Base-by-base conservation (phyloP, 495 filamentous ascomycete genomes). In the Annulohypoxylon stygium region DNA sequence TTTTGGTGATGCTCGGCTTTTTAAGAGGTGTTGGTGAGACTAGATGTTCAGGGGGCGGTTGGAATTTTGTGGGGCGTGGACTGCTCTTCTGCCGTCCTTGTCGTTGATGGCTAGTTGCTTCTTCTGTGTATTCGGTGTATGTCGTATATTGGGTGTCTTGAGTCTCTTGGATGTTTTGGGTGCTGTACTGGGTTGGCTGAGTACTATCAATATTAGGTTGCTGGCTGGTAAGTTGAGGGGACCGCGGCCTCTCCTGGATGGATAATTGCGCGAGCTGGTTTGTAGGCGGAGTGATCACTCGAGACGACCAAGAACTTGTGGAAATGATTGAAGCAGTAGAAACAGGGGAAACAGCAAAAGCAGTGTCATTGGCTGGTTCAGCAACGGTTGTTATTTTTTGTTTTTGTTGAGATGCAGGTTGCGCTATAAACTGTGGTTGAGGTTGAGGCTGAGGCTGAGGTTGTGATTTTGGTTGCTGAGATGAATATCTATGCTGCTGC, bases 161-260 rank as follows among this genome's bases (percentile, higher is more conserved):
- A 3, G 36, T 62, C n/a, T 55, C 9, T 41, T 61, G 37, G 2
- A 48, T 66, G 11, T 69, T 37, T n/a, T 66, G 50, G 4, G 65
- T 67, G 54, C 45, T 59, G 43, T 73, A 11, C 2, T 60, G 65
- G n/a, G 60, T 54, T 20, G 45, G 20, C 39, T 60, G 65, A 7
- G 60, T 73, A 14, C 9, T 39, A 7, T 59, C 6, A 39, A 57
- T n/a, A 58, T 18, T 20, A 41, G 50, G 36, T 33, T 47, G 55
- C 30, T 69, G 61, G 4, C 61, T 51, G 1, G 54, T 64, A 53
- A 53, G 58, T 36, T 51, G 67, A 30, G 67, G 59, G 66, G 66
- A 70, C 61, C 61, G 67, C 63, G 58, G 41, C 11, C 58, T 70
- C 72, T 68, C 72, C 26, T 64, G 67, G 41, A 75, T 67, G 14